Evolutionary conservation across 257 asterid genomes (phyloP).

Genomic region (Solanum peruvianum): DNA sequence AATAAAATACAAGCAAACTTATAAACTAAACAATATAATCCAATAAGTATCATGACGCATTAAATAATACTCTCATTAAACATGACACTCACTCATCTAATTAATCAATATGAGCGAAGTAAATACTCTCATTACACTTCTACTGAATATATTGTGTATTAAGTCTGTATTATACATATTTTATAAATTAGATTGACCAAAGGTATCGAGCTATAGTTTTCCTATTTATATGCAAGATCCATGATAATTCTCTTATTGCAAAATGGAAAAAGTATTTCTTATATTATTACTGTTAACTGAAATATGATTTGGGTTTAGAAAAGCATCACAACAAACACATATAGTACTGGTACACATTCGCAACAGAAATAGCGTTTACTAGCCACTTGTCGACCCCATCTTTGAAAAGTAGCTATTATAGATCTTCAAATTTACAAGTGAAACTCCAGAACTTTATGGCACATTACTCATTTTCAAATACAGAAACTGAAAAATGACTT

Average conservation of each 20-base stretch:
- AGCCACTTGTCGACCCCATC: too few relatives aligned
- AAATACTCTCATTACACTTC: neutral
- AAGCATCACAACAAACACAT: neutral
- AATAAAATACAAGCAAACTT: neutral
- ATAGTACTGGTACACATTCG: neutral
- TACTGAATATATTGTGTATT: neutral
- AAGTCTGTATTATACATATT: too few relatives aligned
- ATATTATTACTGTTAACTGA: neutral
- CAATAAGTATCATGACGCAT: too few relatives aligned
- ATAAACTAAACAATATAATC: too few relatives aligned
- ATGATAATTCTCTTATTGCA: neutral
- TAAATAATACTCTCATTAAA: neutral
- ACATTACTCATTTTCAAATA: neutral
- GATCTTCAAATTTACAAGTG: too few relatives aligned
- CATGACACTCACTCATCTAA: neutral
- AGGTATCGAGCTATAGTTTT: neutral
- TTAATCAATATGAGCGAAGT: neutral
- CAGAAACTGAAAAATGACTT: neutral
- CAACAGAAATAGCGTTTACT: neutral
- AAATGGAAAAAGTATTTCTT: neutral
- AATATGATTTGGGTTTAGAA: neutral
- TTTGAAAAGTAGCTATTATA: too few relatives aligned
- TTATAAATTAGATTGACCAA: neutral
- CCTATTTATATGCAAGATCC: neutral
- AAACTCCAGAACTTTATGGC: neutral